Evolutionary conservation across 129 eudicot genomes (phyloP).

Genomic region (Pseudognaphalium luteoalbum): DNA sequence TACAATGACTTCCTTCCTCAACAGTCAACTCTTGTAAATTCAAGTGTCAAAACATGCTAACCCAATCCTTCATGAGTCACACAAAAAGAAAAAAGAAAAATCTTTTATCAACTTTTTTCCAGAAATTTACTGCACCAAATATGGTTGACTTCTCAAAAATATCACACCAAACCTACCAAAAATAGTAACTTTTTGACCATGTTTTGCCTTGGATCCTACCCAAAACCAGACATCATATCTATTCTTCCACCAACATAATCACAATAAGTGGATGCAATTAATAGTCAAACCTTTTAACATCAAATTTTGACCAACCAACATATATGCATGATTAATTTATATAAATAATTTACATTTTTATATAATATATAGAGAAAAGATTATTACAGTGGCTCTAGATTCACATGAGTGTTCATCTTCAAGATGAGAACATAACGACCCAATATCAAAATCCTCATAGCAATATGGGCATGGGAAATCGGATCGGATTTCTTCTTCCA

Average conservation of each 20-base stretch:
- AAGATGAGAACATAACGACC: constrained; percentile 77
- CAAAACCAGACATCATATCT: constrained; percentile 19
- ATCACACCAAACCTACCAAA: constrained; percentile 17
- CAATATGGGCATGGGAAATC: constrained; percentile 92
- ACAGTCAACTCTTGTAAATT: not conserved
- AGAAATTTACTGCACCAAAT: too few species aligned
- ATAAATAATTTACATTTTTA: not conserved
- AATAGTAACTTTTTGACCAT: constrained; percentile 1
- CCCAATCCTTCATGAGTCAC: not conserved
- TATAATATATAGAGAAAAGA: constrained; percentile 20
- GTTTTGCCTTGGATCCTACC: not conserved
- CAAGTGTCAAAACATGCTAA: not conserved
- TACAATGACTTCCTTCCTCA: not conserved
- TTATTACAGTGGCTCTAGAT: constrained; percentile 68
- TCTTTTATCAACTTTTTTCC: too few species aligned
- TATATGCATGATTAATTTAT: not conserved
- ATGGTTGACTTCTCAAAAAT: not conserved
- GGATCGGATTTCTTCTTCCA: constrained; percentile 84
- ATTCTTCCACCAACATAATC: constrained; percentile 12
- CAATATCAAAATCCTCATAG: constrained; percentile 76
- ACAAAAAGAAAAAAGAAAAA: too few species aligned
- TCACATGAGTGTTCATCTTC: constrained; percentile 87
- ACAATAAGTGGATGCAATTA: constrained; percentile 4
- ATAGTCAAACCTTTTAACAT: constrained; percentile 23
- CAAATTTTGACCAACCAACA: constrained; percentile 14